Percentiles rank a stretch among this genome's conserved stretches.
phyloP scores from a whole-genome alignment of 192 early-diverging fungal species.

The Backusella macrospora region DNA sequence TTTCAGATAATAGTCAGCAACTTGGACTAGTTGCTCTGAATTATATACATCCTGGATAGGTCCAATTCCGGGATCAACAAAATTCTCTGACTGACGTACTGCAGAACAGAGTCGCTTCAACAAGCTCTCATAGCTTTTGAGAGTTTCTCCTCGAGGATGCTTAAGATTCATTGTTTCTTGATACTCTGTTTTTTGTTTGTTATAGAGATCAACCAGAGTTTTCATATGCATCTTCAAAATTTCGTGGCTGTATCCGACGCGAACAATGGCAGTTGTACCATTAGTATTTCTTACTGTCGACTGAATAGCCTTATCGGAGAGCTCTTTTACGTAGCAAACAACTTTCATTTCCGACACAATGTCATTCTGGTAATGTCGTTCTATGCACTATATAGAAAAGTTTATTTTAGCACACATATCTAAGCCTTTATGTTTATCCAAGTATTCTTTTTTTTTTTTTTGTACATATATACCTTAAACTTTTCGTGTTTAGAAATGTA shows the following conservation, averaged over 20 bases:
- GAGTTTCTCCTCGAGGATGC: neutral
- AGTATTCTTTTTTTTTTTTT: too few species aligned
- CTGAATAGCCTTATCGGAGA: neutral
- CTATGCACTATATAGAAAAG: neutral
- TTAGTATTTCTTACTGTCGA: neutral
- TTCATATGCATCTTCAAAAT: neutral
- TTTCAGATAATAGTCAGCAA: neutral
- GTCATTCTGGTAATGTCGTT: neutral
- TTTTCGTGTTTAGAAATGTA: neutral
- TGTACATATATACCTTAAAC: neutral
- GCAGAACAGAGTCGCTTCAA: too few species aligned
- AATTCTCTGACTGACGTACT: neutral
- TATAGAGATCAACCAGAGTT: slow-evolving; percentile 1
- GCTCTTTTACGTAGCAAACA: neutral
- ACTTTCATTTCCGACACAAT: neutral
- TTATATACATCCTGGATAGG: neutral
- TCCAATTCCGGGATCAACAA: neutral
- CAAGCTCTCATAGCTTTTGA: neutral
- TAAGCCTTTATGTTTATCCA: neutral
- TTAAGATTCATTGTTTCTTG: neutral
- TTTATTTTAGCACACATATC: too few species aligned
- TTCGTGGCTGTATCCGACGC: neutral
- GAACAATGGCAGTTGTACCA: neutral
- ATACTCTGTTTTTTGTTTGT: neutral
- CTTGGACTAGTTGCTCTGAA: neutral